These are phyloP conservation scores for Alloteropsis semialata DNA, from an alignment of 176 grass and related monocot species.

Conservation along the genomic window DNA sequence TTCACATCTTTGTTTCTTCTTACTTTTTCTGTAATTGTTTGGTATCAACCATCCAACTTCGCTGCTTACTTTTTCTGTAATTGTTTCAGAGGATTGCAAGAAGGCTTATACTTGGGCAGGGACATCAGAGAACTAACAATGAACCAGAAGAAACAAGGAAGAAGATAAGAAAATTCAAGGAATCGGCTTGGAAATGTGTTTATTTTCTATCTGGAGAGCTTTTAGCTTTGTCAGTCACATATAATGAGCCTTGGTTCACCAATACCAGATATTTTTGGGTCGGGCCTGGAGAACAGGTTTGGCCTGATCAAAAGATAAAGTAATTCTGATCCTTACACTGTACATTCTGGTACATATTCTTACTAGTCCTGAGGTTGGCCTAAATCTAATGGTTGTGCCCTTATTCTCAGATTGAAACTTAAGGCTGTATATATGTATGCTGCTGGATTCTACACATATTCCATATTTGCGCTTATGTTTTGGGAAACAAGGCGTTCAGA, in stretches of 20 bases:
- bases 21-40: slow-evolving; percentile 8
- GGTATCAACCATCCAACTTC: background rate
- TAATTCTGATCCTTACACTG: slow-evolving; percentile 16
- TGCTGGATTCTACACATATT: slow-evolving; percentile 84
- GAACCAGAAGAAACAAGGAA: slow-evolving; percentile 43
- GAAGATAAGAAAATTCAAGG: slow-evolving; percentile 81
- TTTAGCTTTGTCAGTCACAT: slow-evolving; percentile 70
- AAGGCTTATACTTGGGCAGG: slow-evolving; percentile 51
- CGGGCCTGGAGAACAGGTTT: slow-evolving; percentile 76
- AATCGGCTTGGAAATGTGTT: slow-evolving; percentile 84
- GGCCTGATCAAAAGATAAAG: slow-evolving; percentile 90
- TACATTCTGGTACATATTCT: background rate
- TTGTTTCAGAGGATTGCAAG: slow-evolving; percentile 46
- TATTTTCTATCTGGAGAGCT: slow-evolving; percentile 86
- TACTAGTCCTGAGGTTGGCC: slow-evolving; percentile 1
- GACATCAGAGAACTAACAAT: slow-evolving; percentile 16
- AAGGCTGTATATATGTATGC: slow-evolving; percentile 83
- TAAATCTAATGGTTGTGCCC: slow-evolving; percentile 17
- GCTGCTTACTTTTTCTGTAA: background rate
- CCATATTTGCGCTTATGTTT: slow-evolving; percentile 87
- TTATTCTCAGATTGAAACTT: slow-evolving; percentile 63
- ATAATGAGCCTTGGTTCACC: slow-evolving; percentile 88
- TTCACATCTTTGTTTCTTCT: background rate
- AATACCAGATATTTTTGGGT: slow-evolving; percentile 85
- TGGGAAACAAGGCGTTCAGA: slow-evolving; percentile 88